Evolutionary conservation across 441 rosid genomes (phyloP), one percentile per base, ranked within the genome.

Genomic region (Manihot esculenta): DNA sequence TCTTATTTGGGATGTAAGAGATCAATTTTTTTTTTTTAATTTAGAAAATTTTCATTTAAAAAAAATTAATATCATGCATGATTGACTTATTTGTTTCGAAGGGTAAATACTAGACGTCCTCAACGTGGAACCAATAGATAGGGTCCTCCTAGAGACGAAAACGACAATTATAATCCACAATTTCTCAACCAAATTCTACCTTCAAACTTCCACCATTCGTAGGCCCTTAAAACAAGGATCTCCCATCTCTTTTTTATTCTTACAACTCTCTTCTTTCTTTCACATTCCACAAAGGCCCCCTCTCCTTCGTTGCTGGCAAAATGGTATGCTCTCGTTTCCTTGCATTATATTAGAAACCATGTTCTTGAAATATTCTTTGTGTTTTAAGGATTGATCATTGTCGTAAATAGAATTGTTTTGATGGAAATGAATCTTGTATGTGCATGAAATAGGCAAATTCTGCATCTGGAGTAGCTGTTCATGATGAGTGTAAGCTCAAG

Each of bases 401-500:
- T 38, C 5, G 7, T 7, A 9, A 38, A 38, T 38, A 38, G 5
- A 9, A 38, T 7, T 38, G 42, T 9, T 5, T 38, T 38, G 42
- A 50, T 53, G 55, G 55, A 50, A 62, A 21, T 10, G 15, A 5
- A 12, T 1, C 8, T 35, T 59, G 4, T 59, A 1, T 10, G 21
- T 20, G 6, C 14, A 0, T 55, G 51, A 13, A 4, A 10, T 20
- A 87, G 87, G 86, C 87, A 47, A 87, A 85, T 53, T 55, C 88
- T 1, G 55, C 83, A 12, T 87, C 89, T 0, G 92, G 89, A 62
- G 82, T 85, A 79, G 83, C 83, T 13, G 87, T 85, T 20, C 11
- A 81, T 8, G 89, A 87, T 44, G 87, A 84, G 9, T 87, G 89
- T 45, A 85, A 82, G 73, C 62, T 73, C 63, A 87, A 45, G 77